These are phyloP conservation scores for Furcasterigmium furcatum DNA, from an alignment of 2,329 filamentous ascomycete genomes.

Conservation along the genomic window DNA sequence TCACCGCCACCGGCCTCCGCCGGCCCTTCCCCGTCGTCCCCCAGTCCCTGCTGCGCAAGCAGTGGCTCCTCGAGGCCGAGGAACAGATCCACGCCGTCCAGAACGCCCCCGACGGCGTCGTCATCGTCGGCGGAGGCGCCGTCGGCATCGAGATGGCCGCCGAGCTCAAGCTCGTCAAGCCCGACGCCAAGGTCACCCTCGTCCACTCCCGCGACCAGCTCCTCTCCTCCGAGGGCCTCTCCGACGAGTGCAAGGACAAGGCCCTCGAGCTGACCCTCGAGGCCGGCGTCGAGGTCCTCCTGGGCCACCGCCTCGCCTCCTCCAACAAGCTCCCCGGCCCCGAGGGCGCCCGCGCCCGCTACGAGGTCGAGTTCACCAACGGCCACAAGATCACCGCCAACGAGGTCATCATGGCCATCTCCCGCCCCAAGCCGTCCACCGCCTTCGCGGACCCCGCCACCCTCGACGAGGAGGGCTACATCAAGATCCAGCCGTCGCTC, in stretches of 20 bases:
- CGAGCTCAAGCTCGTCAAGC: conserved; percentile 68
- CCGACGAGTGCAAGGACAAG: conserved; percentile 64
- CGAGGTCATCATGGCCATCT: conserved; percentile 68
- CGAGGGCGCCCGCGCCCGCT: conserved; percentile 19
- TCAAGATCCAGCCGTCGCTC: conserved; percentile 57
- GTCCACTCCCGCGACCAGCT: conserved; percentile 70
- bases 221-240: conserved; percentile 70
- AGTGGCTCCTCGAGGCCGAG: conserved; percentile 60
- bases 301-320: conserved; percentile 55
- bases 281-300: conserved; percentile 61
- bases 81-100: conserved; percentile 55
- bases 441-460: conserved; percentile 56
- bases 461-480: conserved; percentile 62
- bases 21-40: conserved; percentile 72
- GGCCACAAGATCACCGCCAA: conserved; percentile 58
- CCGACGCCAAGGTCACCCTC: conserved; percentile 64
- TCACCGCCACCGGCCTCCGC: conserved; percentile 67
- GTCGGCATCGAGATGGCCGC: conserved; percentile 82
- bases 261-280: conserved; percentile 57
- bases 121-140: conserved; percentile 74
- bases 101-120: conserved; percentile 53
- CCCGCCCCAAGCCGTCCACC: conserved; percentile 59
- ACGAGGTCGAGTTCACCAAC: conserved; percentile 56
- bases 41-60: conserved; percentile 56
- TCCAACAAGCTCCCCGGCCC: conserved; percentile 36